Evolutionary conservation across 352 stramenopile genomes (phyloP).

Genomic region (Globisporangium cystogenes): DNA sequence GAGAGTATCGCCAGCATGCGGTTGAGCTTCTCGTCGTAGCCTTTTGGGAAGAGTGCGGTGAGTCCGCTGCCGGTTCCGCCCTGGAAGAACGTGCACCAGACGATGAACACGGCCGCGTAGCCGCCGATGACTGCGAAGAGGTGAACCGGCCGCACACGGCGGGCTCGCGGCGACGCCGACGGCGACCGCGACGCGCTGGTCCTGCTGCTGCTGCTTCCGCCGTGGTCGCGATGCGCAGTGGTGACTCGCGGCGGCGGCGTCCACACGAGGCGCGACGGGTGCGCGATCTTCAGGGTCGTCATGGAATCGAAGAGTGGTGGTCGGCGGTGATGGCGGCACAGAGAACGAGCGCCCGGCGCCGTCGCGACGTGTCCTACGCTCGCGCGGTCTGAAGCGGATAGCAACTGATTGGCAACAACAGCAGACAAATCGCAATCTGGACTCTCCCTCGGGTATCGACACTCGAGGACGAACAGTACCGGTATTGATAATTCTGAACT

Average conservation of each 20-base stretch:
- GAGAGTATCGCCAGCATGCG: constrained; percentile 14
- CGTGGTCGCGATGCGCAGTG: background rate
- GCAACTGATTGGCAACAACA: too few relatives aligned
- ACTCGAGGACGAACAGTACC: too few relatives aligned
- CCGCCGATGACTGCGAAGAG: constrained; percentile 14
- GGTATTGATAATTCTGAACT: too few relatives aligned
- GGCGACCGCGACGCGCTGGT: background rate
- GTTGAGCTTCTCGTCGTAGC: constrained; percentile 13
- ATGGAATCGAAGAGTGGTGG: background rate
- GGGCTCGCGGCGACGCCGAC: background rate
- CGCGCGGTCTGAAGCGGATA: too few relatives aligned
- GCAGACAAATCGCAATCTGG: too few relatives aligned
- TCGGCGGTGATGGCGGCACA: too few relatives aligned
- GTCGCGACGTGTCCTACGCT: too few relatives aligned
- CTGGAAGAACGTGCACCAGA: constrained; percentile 13
- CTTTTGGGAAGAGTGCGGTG: constrained; percentile 6
- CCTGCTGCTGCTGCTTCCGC: background rate
- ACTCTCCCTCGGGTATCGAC: too few relatives aligned
- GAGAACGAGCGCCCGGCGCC: too few relatives aligned
- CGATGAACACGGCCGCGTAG: constrained; percentile 15
- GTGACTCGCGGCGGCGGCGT: background rate
- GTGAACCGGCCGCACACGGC: constrained; percentile 4
- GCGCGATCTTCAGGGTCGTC: background rate
- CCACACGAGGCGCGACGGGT: constrained; percentile 5
- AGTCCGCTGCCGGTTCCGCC: constrained; percentile 1